Conservation (phyloP, 176 grass and related monocot genomes). For the Triticum urartu region DNA sequence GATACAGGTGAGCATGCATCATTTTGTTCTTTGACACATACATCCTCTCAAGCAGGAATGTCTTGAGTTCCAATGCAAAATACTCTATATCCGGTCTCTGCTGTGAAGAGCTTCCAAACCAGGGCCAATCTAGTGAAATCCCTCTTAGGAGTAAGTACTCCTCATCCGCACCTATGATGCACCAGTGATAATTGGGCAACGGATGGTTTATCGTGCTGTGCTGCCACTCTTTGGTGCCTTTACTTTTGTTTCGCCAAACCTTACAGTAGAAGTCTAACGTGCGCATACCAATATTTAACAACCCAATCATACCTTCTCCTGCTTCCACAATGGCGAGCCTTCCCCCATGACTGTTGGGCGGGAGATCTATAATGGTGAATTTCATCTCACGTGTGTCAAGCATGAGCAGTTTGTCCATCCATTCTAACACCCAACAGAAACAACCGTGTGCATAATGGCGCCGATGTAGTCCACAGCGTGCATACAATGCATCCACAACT, state of each 20-base stretch:
- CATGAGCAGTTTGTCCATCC: constrained; percentile 9
- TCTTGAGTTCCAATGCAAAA: constrained; percentile 31
- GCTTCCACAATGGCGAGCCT: constrained; percentile 23
- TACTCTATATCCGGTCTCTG: constrained; percentile 17
- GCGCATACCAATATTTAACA: constrained; percentile 21
- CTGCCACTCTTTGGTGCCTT: background rate
- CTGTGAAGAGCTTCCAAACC: constrained; percentile 2
- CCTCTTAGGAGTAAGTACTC: constrained; percentile 26
- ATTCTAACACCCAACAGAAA: constrained; percentile 26
- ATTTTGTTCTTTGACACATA: background rate
- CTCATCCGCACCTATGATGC: constrained; percentile 27
- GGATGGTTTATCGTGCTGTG: background rate
- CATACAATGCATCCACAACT: background rate
- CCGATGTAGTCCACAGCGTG: background rate
- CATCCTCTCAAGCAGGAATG: constrained; percentile 17
- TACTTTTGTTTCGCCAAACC: background rate
- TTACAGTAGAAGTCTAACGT: background rate
- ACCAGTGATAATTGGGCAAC: constrained; percentile 10
- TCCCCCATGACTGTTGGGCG: background rate
- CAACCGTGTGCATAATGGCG: constrained; percentile 11
- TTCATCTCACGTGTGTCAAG: constrained; percentile 22
- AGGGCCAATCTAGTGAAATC: background rate
- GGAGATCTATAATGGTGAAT: constrained; percentile 24
- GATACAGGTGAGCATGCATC: constrained; percentile 6
- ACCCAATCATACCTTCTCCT: constrained; percentile 12